These are phyloP conservation scores for Neotropicomus parvogracilis DNA, from an alignment of 1,284 basidiomycete species.

Conservation along the genomic window DNA sequence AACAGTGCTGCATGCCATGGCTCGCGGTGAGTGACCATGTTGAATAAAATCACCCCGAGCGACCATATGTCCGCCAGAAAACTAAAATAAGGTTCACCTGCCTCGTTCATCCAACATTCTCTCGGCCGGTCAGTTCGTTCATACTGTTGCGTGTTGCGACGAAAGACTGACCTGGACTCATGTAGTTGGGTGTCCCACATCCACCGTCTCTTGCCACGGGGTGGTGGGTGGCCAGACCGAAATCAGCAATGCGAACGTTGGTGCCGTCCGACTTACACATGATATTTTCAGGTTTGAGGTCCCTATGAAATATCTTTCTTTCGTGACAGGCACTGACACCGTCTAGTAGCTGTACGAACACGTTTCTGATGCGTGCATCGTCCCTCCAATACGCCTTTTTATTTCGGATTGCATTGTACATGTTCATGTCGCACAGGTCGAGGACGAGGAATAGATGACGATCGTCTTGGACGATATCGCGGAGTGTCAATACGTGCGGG, in stretches of 20 bases:
- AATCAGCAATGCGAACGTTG: conserved; percentile 71
- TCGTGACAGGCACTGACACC: conserved; percentile 69
- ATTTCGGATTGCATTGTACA: conserved; percentile 48
- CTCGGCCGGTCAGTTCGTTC: conserved; percentile 12
- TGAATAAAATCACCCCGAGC: conserved; percentile 78
- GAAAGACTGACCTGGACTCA: conserved; percentile 60
- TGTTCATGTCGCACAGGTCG: conserved; percentile 60
- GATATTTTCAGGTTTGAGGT: conserved; percentile 54
- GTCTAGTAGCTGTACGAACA: conserved; percentile 74
- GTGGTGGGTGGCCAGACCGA: conserved; percentile 75
- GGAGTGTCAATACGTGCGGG: conserved; percentile 48
- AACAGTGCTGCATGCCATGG: conserved; percentile 81
- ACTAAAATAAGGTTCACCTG: conserved; percentile 40
- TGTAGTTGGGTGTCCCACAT: conserved; percentile 78
- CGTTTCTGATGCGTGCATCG: conserved; percentile 53
- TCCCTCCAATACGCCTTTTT: conserved; percentile 42
- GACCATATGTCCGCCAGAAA: conserved; percentile 86
- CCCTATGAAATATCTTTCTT: conserved; percentile 64
- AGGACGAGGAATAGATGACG: conserved; percentile 53
- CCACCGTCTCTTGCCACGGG: conserved; percentile 65
- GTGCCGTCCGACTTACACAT: conserved; percentile 58
- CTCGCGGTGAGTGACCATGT: conserved; percentile 82
- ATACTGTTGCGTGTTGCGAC: neutral
- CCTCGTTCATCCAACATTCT: conserved; percentile 54
- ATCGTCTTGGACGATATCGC: conserved; percentile 50